phyloP scores from a whole-genome alignment of 225 moss, liverwort and hornwort species.

The Bryoerythrophyllum caledonicum region DNA sequence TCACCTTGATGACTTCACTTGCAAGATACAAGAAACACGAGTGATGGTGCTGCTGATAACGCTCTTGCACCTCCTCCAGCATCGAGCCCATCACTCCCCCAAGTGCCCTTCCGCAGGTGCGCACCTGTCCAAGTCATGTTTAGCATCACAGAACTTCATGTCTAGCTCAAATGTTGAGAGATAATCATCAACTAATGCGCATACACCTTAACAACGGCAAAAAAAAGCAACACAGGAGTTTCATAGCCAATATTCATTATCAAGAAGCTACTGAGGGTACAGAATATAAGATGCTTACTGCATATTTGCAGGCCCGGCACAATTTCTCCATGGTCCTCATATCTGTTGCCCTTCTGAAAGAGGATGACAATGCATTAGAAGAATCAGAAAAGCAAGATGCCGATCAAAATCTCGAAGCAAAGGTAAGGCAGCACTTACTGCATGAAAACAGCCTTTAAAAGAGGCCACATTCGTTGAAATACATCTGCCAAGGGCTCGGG shows the following conservation, averaged over 20 bases:
- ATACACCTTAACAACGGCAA: neutral
- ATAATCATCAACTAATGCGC: neutral
- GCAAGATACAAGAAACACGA: constrained; percentile 94
- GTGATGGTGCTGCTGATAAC: constrained; percentile 84
- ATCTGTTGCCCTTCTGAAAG: constrained; percentile 80
- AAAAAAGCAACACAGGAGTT: neutral
- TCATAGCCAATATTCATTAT: neutral
- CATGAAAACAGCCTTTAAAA: constrained; percentile 80
- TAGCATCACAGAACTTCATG: neutral
- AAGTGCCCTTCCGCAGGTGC: constrained; percentile 83
- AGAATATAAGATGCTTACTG: constrained; percentile 52
- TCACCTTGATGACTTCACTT: constrained; percentile 94
- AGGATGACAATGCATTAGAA: constrained; percentile 11
- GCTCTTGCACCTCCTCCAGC: constrained; percentile 88
- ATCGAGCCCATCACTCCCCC: constrained; percentile 70
- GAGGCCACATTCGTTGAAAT: constrained; percentile 95
- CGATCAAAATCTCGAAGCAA: neutral
- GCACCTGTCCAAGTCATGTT: constrained; percentile 52
- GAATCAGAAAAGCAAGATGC: neutral
- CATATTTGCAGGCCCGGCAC: constrained; percentile 96
- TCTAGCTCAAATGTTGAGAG: constrained; percentile 13
- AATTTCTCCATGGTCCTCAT: constrained; percentile 88
- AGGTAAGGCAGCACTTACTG: constrained; percentile 60
- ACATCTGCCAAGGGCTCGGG: constrained; percentile 79
- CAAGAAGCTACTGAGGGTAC: neutral